Conservation (phyloP, 805 yeast species). For the Candida stauntonica region DNA sequence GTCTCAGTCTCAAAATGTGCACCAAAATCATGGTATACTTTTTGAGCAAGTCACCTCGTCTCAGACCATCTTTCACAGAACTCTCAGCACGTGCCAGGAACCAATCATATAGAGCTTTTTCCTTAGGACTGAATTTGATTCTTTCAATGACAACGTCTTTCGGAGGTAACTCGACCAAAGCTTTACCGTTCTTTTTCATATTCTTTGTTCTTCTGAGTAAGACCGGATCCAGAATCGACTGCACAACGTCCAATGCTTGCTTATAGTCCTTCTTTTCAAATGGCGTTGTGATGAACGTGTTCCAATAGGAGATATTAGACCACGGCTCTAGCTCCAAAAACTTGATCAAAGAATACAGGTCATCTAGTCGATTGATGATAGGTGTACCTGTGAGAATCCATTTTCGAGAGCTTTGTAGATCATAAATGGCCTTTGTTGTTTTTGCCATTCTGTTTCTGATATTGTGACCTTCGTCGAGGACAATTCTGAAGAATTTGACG, state of each 20-base stretch:
- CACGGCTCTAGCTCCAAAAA: constrained; percentile 85
- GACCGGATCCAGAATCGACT: constrained; percentile 78
- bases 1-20: constrained; percentile 78
- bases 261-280: constrained; percentile 69
- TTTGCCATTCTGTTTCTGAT: constrained; percentile 76
- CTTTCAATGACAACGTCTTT: constrained; percentile 69
- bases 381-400: constrained; percentile 96
- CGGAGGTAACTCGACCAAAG: constrained; percentile 70
- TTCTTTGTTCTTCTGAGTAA: constrained; percentile 79
- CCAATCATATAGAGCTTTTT: constrained; percentile 61
- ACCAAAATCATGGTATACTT: constrained; percentile 77
- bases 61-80: constrained; percentile 55
- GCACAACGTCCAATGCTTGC: constrained; percentile 79
- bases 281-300: constrained; percentile 75
- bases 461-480: constrained; percentile 87
- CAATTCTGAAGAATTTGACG: constrained; percentile 68
- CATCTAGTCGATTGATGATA: constrained; percentile 82
- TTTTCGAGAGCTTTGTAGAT: constrained; percentile 55
- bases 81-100: constrained; percentile 62
- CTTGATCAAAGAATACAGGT: constrained; percentile 70
- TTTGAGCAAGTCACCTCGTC: constrained; percentile 62
- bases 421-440: constrained; percentile 74
- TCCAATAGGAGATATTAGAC: constrained; percentile 84
- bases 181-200: constrained; percentile 76
- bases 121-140: constrained; percentile 61